Conservation (phyloP, 2,329 filamentous ascomycete species). For the Dryadomyces quercivorus region DNA sequence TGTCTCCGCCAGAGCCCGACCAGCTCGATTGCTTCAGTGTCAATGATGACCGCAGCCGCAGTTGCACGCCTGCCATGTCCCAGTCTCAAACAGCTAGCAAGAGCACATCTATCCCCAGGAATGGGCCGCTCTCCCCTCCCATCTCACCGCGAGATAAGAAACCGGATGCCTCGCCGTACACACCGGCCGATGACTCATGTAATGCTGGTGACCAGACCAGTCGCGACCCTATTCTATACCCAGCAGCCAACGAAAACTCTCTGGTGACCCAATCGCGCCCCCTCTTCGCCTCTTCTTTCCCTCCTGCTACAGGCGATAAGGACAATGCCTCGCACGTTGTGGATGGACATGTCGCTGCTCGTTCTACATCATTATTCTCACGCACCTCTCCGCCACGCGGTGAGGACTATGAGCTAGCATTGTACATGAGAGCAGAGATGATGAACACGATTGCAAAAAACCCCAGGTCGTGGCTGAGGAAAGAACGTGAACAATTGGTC, state of each 20-base stretch:
- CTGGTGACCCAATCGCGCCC: slow-evolving; percentile 32
- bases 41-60: slow-evolving; percentile 10
- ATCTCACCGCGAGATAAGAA: slow-evolving; percentile 39
- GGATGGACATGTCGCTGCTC: slow-evolving; percentile 35
- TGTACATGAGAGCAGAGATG: slow-evolving; percentile 41
- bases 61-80: slow-evolving; percentile 3
- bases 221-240: slow-evolving; percentile 48
- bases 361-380: slow-evolving; percentile 29
- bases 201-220: slow-evolving; percentile 12
- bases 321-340: slow-evolving; percentile 32
- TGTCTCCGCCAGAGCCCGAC: slow-evolving; percentile 49
- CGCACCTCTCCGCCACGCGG: slow-evolving; percentile 32
- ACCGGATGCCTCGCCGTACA: slow-evolving; percentile 12
- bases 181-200: not conserved
- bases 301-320: slow-evolving; percentile 27
- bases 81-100: not conserved
- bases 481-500: slow-evolving; percentile 36
- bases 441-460: slow-evolving; percentile 20
- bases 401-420: slow-evolving; percentile 40
- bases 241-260: slow-evolving; percentile 26
- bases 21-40: slow-evolving; percentile 39
- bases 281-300: slow-evolving; percentile 31
- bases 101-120: slow-evolving; percentile 20
- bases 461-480: slow-evolving; percentile 28
- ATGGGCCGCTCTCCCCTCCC: slow-evolving; percentile 41